These are phyloP conservation scores for Petunia axillaris DNA, from an alignment of 257 asterid genomes.

Conservation along the genomic window DNA sequence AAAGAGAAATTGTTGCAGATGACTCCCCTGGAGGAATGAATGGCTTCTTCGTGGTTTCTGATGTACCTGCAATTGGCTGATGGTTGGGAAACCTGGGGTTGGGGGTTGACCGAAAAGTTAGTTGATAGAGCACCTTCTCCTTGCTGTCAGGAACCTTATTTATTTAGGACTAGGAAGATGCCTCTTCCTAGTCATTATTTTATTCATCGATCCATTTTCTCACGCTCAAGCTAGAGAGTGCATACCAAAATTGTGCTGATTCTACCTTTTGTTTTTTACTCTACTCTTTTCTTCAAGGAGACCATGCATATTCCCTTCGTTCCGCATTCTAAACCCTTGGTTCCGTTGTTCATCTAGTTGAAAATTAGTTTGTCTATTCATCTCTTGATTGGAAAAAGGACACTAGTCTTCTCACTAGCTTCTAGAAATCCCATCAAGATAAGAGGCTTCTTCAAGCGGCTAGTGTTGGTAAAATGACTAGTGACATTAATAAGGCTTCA, in stretches of 20 bases:
- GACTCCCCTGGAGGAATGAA: not conserved
- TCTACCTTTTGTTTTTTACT: not conserved
- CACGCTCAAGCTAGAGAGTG: not conserved
- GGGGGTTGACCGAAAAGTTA: not conserved
- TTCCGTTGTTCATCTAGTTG: constrained; percentile 15
- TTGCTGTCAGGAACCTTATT: not conserved
- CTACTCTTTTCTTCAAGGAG: constrained; percentile 21
- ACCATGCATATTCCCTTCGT: constrained; percentile 17
- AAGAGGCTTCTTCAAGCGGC: too few relatives aligned
- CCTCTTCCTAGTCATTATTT: not conserved
- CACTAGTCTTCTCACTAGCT: too few relatives aligned
- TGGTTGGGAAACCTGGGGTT: not conserved
- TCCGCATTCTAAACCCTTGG: constrained; percentile 7
- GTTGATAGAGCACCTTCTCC: not conserved
- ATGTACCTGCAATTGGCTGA: not conserved
- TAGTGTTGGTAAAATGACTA: not conserved
- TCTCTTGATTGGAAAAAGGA: not conserved
- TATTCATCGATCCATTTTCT: not conserved
- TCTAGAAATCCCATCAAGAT: too few relatives aligned
- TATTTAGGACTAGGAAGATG: not conserved
- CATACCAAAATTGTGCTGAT: not conserved
- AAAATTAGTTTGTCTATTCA: constrained; percentile 4
- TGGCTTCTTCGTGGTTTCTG: not conserved
- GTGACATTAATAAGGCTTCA: not conserved
- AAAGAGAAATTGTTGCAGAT: not conserved